These are phyloP conservation scores for Xenoacremonium recifei DNA, from an alignment of 2,329 filamentous ascomycete species.

Conservation along the genomic window DNA sequence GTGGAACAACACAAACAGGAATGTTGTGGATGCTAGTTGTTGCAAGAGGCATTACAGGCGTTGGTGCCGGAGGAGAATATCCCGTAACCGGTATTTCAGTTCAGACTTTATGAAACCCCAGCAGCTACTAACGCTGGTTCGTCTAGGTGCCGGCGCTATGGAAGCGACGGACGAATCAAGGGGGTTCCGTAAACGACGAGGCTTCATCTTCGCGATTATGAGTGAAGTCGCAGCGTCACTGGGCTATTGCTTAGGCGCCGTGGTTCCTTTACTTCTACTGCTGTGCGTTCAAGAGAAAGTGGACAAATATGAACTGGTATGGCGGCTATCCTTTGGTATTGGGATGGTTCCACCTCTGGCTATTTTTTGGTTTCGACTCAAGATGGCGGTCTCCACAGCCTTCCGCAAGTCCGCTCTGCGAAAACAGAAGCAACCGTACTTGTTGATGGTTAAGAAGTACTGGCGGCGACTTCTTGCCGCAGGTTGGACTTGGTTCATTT, in stretches of 20 bases:
- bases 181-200: constrained; percentile 43
- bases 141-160: constrained; percentile 42
- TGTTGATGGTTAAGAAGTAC: constrained; percentile 45
- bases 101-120: too few species aligned
- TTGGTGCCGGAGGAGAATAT: constrained; percentile 51
- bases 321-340: constrained; percentile 49
- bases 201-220: constrained; percentile 57
- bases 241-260: constrained; percentile 48
- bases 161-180: constrained; percentile 53
- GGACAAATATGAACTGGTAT: constrained; percentile 42
- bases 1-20: constrained; percentile 35
- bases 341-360: constrained; percentile 49
- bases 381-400: constrained; percentile 49
- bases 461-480: constrained; percentile 49
- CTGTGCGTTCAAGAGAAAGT: constrained; percentile 45
- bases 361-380: constrained; percentile 52
- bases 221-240: constrained; percentile 49
- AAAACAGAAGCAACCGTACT: constrained; percentile 45
- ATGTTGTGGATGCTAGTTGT: constrained; percentile 52
- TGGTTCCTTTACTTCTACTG: constrained; percentile 50
- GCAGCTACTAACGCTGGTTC: too few species aligned
- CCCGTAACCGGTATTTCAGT: constrained; percentile 43
- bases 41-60: constrained; percentile 38
- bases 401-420: constrained; percentile 46
- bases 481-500: constrained; percentile 48